Evolutionary conservation across 2,329 filamentous ascomycete species (phyloP).

Genomic region (Epichloe sp.): DNA sequence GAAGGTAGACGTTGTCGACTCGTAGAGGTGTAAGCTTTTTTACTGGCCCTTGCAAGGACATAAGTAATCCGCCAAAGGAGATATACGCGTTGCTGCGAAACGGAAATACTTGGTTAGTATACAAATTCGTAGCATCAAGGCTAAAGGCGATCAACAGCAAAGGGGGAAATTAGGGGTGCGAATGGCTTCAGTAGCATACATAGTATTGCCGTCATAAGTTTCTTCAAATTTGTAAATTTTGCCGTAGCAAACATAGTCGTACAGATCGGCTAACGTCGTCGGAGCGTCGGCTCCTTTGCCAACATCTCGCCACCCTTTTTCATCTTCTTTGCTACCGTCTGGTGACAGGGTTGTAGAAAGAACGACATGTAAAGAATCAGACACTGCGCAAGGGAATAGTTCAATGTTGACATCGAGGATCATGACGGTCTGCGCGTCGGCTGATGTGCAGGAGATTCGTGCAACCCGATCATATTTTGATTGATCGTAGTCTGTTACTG

Average conservation of each 20-base stretch:
- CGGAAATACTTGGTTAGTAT: conserved; percentile 1
- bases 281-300: conserved; percentile 39
- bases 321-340: conserved; percentile 69
- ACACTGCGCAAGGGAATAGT: conserved; percentile 64
- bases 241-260: conserved; percentile 77
- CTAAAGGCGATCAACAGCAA: not conserved
- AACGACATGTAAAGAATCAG: conserved; percentile 68
- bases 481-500: conserved; percentile 62
- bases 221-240: conserved; percentile 87
- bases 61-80: conserved; percentile 82
- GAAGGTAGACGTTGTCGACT: conserved; percentile 86
- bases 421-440: conserved; percentile 62
- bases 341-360: conserved; percentile 76
- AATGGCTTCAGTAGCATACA: conserved; percentile 37
- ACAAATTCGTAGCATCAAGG: not conserved
- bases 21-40: conserved; percentile 85
- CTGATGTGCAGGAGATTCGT: conserved; percentile 65
- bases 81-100: conserved; percentile 70
- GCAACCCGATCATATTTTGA: conserved; percentile 93
- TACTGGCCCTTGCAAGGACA: conserved; percentile 86
- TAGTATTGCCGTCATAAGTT: conserved; percentile 62
- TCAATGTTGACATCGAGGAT: conserved; percentile 90
- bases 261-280: conserved; percentile 60
- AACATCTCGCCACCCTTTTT: conserved; percentile 70
- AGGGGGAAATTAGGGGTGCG: not conserved